Evolutionary conservation across 1,284 basidiomycete genomes (phyloP).

Genomic region (Tremellales sp.): DNA sequence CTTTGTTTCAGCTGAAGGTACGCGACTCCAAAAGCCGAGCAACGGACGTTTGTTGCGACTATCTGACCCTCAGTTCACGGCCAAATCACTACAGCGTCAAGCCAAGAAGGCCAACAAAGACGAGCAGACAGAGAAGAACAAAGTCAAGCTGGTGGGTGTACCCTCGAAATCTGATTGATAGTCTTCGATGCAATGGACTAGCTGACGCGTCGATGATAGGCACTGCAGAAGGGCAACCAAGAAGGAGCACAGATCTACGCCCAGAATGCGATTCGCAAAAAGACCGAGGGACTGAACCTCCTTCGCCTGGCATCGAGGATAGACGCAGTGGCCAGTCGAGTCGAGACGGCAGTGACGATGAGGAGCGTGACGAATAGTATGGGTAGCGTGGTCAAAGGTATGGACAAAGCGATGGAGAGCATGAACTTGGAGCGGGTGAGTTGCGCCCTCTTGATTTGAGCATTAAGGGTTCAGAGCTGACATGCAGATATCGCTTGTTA

Average conservation of each 20-base stretch:
- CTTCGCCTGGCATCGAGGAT: constrained; percentile 82
- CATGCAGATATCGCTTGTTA: constrained; percentile 88
- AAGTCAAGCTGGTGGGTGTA: constrained; percentile 78
- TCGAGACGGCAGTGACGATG: constrained; percentile 99
- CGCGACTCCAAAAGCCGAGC: constrained; percentile 3
- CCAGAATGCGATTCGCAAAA: constrained; percentile 97
- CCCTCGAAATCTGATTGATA: not conserved
- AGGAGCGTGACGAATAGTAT: constrained; percentile 81
- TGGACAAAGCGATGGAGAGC: constrained; percentile 98
- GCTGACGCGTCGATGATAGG: constrained; percentile 59
- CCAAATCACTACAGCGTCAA: constrained; percentile 84
- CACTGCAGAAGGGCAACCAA: constrained; percentile 91
- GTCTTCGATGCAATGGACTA: not conserved
- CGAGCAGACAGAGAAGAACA: constrained; percentile 75
- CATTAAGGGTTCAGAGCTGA: not conserved
- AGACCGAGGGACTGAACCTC: constrained; percentile 89
- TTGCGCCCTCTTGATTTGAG: constrained; percentile 12
- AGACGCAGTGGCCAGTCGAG: constrained; percentile 92
- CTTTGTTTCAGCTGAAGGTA: constrained; percentile 91
- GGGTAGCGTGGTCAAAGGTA: constrained; percentile 92
- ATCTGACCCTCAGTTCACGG: constrained; percentile 75
- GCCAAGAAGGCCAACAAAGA: constrained; percentile 95
- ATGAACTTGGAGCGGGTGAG: constrained; percentile 96
- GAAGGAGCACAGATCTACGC: constrained; percentile 99
- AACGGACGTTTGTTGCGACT: constrained; percentile 1